phyloP scores from a whole-genome alignment of 2,329 filamentous ascomycete genomes.

The Hypoxylon sp. region DNA sequence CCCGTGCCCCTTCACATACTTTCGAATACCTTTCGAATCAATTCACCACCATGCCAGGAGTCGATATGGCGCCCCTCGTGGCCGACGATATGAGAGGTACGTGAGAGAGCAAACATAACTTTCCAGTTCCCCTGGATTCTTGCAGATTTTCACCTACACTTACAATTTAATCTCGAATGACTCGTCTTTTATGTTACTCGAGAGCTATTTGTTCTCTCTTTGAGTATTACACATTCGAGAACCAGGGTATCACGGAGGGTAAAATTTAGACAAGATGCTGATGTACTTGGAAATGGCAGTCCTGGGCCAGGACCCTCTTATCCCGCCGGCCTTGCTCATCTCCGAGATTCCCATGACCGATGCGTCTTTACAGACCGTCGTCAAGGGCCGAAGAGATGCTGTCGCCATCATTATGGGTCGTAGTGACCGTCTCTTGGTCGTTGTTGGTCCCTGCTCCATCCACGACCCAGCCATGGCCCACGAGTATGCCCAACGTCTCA shows the following conservation, averaged over 20 bases:
- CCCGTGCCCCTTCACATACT: constrained; percentile 5
- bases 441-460: constrained; percentile 96
- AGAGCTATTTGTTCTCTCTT: constrained; percentile 14
- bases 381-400: constrained; percentile 77
- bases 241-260: constrained; percentile 8
- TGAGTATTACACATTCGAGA: constrained; percentile 22
- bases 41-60: constrained; percentile 54
- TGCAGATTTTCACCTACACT: constrained; percentile 6
- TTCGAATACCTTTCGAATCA: constrained; percentile 18
- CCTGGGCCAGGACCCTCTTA: constrained; percentile 92
- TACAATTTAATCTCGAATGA: constrained; percentile 21
- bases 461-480: constrained; percentile 91
- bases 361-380: constrained; percentile 75
- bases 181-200: constrained; percentile 27
- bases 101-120: constrained; percentile 43
- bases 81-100: constrained; percentile 59
- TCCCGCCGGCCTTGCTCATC: constrained; percentile 88
- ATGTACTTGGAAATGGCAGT: constrained; percentile 68
- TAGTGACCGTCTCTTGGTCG: constrained; percentile 90
- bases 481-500: constrained; percentile 88
- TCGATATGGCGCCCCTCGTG: constrained; percentile 54
- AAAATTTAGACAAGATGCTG: constrained; percentile 47
- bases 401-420: constrained; percentile 83
- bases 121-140: constrained; percentile 1
- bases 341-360: constrained; percentile 83